phyloP scores from a whole-genome alignment of 2,329 filamentous ascomycete genomes.

The Fusarium protoensiforme region DNA sequence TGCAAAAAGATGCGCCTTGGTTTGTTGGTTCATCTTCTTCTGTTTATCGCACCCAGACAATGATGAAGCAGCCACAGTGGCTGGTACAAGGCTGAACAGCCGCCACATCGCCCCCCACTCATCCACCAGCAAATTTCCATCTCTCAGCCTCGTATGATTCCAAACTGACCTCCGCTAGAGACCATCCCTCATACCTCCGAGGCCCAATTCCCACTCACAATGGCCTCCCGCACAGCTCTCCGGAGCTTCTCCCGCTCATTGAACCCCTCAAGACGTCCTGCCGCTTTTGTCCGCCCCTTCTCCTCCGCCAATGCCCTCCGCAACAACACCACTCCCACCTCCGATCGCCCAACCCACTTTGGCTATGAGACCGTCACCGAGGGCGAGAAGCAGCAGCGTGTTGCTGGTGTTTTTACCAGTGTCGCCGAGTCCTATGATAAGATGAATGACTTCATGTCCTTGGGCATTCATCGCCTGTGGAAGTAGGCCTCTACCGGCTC shows the following conservation, averaged over 20 bases:
- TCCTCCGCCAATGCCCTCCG: slow-evolving; percentile 42
- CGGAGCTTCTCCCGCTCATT: slow-evolving; percentile 42
- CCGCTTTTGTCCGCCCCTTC: slow-evolving; percentile 41
- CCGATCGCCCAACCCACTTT: slow-evolving; percentile 82
- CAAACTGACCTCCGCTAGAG: slow-evolving; percentile 36
- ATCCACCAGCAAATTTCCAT: slow-evolving; percentile 38
- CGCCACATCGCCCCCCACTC: slow-evolving; percentile 23
- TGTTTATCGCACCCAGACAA: background rate
- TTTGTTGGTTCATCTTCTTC: background rate
- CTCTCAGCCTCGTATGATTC: slow-evolving; percentile 44
- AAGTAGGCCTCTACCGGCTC: slow-evolving; percentile 63
- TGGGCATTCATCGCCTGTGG: slow-evolving; percentile 96
- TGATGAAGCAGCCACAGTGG: slow-evolving; percentile 31
- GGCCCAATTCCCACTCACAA: slow-evolving; percentile 29
- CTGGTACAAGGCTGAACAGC: slow-evolving; percentile 34
- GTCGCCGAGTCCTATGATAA: slow-evolving; percentile 95
- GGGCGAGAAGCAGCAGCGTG: slow-evolving; percentile 76
- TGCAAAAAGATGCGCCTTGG: background rate
- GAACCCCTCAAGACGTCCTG: slow-evolving; percentile 23
- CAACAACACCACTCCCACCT: slow-evolving; percentile 44
- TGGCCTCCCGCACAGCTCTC: slow-evolving; percentile 47
- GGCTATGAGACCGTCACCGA: slow-evolving; percentile 89
- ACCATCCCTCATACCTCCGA: slow-evolving; percentile 15
- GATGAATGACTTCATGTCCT: slow-evolving; percentile 99
- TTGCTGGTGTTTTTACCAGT: slow-evolving; percentile 91